phyloP scores from a whole-genome alignment of 805 yeast species.

The Candida glaebosa region DNA sequence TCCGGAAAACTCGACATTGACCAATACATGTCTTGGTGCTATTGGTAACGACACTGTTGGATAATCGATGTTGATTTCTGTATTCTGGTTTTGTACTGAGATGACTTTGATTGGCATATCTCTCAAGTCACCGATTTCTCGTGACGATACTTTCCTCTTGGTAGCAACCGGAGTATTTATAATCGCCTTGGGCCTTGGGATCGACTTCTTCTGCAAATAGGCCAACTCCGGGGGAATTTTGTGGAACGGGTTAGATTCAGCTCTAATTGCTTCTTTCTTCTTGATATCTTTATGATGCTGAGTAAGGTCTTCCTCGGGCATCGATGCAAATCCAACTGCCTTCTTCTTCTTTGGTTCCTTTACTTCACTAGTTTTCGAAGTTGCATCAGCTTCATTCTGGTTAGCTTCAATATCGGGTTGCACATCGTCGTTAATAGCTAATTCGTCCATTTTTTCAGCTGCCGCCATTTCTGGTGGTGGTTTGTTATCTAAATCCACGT shows the following conservation, averaged over 20 bases:
- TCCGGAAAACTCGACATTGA: conserved; percentile 57
- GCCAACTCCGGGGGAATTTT: conserved; percentile 40
- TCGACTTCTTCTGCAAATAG: conserved; percentile 26
- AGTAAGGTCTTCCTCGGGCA: conserved; percentile 31
- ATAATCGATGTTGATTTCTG: conserved; percentile 52
- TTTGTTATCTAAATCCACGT: neutral
- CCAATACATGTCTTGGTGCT: conserved; percentile 45
- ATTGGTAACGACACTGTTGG: conserved; percentile 49
- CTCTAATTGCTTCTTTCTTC: conserved; percentile 22
- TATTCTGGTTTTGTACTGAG: conserved; percentile 39
- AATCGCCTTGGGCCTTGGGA: conserved; percentile 28
- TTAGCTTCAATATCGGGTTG: neutral
- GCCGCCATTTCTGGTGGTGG: neutral
- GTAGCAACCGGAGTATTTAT: conserved; percentile 5
- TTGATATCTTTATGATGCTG: conserved; percentile 31
- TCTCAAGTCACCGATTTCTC: conserved; percentile 44
- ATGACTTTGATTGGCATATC: conserved; percentile 50
- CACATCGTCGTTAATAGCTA: neutral
- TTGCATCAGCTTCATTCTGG: neutral
- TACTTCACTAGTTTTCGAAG: neutral
- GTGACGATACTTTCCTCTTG: neutral
- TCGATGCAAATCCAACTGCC: conserved; percentile 38
- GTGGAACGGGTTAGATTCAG: conserved; percentile 33
- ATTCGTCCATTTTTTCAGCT: neutral
- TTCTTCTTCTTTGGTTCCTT: conserved; percentile 13